Conservation (phyloP, 441 rosid genomes). For the Gossypium gossypioides region DNA sequence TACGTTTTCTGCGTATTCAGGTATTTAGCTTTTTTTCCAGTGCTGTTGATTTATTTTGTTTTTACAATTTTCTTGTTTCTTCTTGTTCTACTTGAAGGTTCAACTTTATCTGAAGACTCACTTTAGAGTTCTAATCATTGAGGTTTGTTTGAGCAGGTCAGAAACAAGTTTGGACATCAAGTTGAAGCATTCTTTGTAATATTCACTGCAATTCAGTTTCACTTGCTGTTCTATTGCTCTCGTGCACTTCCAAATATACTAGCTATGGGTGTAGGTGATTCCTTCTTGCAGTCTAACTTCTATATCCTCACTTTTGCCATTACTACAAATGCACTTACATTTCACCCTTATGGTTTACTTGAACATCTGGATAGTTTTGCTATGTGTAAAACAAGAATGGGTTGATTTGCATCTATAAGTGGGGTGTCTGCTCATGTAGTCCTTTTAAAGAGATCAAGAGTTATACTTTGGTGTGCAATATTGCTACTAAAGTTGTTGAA, state of each 20-base stretch:
- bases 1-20: slow-evolving; percentile 77
- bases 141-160: slow-evolving; percentile 45
- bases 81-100: neutral
- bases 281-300: slow-evolving; percentile 19
- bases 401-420: neutral
- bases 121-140: neutral
- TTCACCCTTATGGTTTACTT: neutral
- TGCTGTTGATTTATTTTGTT: slow-evolving; percentile 7
- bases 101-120: neutral
- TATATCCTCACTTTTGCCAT: slow-evolving; percentile 12
- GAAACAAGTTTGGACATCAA: slow-evolving; percentile 69
- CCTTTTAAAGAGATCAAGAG: neutral
- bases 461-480: neutral
- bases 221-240: slow-evolving; percentile 80
- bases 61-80: neutral
- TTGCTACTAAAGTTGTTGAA: neutral
- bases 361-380: neutral
- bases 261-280: slow-evolving; percentile 77
- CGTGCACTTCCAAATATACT: slow-evolving; percentile 86
- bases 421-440: neutral
- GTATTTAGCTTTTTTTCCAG: slow-evolving; percentile 27
- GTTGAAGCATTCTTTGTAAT: slow-evolving; percentile 85
- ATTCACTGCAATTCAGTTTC: slow-evolving; percentile 77
- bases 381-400: neutral
- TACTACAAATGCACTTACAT: neutral